Evolutionary conservation across 192 early-diverging fungal species (phyloP).

Genomic region (Coemansia sp.): DNA sequence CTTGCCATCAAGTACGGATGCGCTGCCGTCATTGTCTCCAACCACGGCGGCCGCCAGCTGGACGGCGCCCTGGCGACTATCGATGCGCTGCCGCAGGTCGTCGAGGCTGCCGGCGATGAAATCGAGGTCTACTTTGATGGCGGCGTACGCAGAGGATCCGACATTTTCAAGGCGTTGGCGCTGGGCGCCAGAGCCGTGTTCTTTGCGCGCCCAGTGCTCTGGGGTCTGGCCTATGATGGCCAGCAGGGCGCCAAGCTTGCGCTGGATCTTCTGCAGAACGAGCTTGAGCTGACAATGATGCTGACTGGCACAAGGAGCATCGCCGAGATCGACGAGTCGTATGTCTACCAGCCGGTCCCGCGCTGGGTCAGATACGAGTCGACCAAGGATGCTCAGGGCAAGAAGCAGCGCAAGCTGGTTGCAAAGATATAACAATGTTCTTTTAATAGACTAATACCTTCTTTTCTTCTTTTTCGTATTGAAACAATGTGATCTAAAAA

Average conservation of each 20-base stretch:
- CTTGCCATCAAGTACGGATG: conserved; percentile 77
- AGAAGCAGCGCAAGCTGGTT: conserved; percentile 15
- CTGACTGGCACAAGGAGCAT: conserved; percentile 69
- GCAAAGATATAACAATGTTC: conserved; percentile 5
- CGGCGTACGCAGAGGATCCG: conserved; percentile 86
- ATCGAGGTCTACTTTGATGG: conserved; percentile 94
- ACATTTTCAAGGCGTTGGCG: conserved; percentile 95
- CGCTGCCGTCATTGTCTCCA: conserved; percentile 86
- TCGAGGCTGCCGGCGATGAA: conserved; percentile 66
- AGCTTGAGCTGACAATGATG: conserved; percentile 83
- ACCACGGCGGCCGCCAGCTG: conserved; percentile 97
- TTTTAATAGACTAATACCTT: no score
- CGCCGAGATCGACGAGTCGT: conserved; percentile 63
- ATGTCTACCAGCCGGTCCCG: conserved; percentile 39
- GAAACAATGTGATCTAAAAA: no score
- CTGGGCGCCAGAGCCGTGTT: conserved; percentile 85
- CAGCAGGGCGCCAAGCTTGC: conserved; percentile 76
- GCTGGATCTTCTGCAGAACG: conserved; percentile 78
- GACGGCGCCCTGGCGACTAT: conserved; percentile 78
- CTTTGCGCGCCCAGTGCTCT: conserved; percentile 62
- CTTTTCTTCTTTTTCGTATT: no score
- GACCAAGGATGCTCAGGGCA: not conserved
- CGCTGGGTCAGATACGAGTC: conserved; percentile 47
- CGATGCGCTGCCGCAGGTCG: conserved; percentile 86
- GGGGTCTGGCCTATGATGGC: conserved; percentile 88